Base-by-base conservation (phyloP, 768 basidiomycete genomes). In the Piloderma croceum region DNA sequence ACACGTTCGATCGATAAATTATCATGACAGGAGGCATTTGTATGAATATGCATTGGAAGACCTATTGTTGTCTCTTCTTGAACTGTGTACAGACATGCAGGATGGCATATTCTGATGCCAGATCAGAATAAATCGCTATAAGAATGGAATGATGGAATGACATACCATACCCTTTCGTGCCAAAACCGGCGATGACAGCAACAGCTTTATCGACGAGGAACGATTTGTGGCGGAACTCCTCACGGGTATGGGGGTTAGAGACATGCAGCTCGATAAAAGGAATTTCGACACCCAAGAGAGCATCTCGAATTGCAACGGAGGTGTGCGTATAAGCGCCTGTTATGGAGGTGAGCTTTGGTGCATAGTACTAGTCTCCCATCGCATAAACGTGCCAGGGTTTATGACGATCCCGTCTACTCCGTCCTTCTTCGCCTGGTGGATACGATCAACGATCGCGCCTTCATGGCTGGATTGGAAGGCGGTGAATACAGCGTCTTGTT, bases 381-480 rank as follows among this genome's bases (percentile, higher is more conserved):
- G n/a, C n/a, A 10, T 15, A 7, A 21, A 37, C 42, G 29, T 24
- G 50, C 50, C 50, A 12, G 53, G 38, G 36, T 54, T 54, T 11
- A 54, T 52, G 5, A 54, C 46, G 17, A 54, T 50, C 15, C 35
- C 53, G n/a, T 49, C 45, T 12, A 54, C 50, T 3, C 51, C 50
- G 2, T 54, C 50, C 5, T 7, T 13, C 27, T 34, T 39, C 13
- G 50, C 53, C 9, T 47, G 47, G 1, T 54, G 53, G 19, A 54
- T 54, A 4, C 53, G 42, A 36, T 54, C 51, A 12, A 54, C 46
- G 15, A 54, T 52, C 6, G 43, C 48, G 20, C 51, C 53, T 24
- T 54, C 50, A 33, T 54, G 53, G 42, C 52, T 54, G 33, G 48
- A 52, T 42, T 54, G 53, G 22, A 52, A 54, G 3, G 46, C 53